Conservation (phyloP, 805 yeast genomes). For the Candida montana region DNA sequence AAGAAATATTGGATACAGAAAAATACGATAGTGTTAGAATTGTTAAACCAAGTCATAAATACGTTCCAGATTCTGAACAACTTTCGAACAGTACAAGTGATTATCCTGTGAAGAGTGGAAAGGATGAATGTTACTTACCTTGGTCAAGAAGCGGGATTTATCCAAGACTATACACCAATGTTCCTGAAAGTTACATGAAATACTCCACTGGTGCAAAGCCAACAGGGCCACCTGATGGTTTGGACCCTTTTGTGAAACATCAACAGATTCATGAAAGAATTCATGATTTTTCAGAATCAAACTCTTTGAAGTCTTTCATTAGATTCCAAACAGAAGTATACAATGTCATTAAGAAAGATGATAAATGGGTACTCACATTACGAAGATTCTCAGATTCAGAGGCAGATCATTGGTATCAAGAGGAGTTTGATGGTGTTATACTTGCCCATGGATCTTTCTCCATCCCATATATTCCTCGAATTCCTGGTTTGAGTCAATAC, state of each 20-base stretch:
- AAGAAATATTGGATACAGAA: conserved; percentile 29
- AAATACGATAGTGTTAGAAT: conserved; percentile 30
- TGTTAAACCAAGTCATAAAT: conserved; percentile 19
- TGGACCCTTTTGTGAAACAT: conserved; percentile 35
- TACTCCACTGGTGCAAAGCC: conserved; percentile 30
- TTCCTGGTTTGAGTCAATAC: conserved; percentile 43
- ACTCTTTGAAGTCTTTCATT: conserved; percentile 28
- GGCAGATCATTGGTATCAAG: conserved; percentile 37
- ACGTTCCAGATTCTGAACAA: conserved; percentile 13
- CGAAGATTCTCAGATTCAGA: conserved; percentile 14
- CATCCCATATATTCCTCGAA: conserved; percentile 49
- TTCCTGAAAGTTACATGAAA: conserved; percentile 24
- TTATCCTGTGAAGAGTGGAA: conserved; percentile 14
- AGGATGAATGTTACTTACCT: conserved; percentile 28
- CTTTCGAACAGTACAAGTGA: conserved; percentile 18
- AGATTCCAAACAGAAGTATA: conserved; percentile 38
- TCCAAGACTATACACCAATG: conserved; percentile 33
- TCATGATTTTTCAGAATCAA: conserved; percentile 23
- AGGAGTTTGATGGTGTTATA: conserved; percentile 50
- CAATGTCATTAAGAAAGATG: conserved; percentile 25
- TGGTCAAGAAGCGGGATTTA: conserved; percentile 34
- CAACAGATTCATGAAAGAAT: conserved; percentile 30
- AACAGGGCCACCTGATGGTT: conserved; percentile 13
- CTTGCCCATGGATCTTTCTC: conserved; percentile 57
- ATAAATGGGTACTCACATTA: conserved; percentile 35